Evolutionary conservation across 177 flowering plant genomes (phyloP).

Genomic region (Vitis hybrid): DNA sequence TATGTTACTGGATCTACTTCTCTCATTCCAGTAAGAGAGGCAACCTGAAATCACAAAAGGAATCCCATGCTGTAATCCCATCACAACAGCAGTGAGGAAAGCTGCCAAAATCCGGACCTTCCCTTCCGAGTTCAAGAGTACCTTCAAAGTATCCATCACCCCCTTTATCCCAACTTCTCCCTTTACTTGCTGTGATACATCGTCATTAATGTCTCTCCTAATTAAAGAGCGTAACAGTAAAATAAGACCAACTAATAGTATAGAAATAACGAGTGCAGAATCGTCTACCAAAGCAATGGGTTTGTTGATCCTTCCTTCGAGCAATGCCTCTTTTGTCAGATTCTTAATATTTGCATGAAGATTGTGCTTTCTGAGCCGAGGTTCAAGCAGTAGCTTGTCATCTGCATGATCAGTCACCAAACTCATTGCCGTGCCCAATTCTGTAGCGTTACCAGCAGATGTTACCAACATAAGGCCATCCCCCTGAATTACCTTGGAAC

Average conservation of each 20-base stretch:
- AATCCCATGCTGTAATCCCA: constrained; percentile 21
- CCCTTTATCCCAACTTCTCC: constrained; percentile 3
- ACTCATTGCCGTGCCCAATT: background rate
- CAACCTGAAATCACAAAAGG: constrained; percentile 14
- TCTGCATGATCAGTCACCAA: background rate
- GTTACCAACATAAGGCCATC: constrained; percentile 17
- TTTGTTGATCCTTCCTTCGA: constrained; percentile 2
- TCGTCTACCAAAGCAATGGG: constrained; percentile 9
- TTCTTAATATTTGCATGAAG: too few relatives aligned
- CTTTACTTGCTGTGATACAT: constrained; percentile 9
- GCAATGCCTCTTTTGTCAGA: too few relatives aligned
- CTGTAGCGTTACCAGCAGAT: constrained; percentile 8
- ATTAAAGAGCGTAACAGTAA: background rate
- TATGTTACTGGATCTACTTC: background rate
- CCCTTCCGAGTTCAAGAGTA: constrained; percentile 10
- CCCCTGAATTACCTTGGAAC: constrained; percentile 19
- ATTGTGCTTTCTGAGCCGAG: background rate
- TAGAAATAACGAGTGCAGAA: constrained; percentile 7
- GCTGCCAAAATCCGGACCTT: constrained; percentile 6
- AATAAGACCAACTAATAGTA: constrained; percentile 9
- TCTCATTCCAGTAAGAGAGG: constrained; percentile 10
- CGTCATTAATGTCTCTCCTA: background rate
- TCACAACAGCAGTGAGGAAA: constrained; percentile 1
- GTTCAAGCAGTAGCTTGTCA: constrained; percentile 5
- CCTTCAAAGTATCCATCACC: constrained; percentile 8